Conservation (phyloP, 495 filamentous ascomycete species). For the Delitschia confertaspora region DNA sequence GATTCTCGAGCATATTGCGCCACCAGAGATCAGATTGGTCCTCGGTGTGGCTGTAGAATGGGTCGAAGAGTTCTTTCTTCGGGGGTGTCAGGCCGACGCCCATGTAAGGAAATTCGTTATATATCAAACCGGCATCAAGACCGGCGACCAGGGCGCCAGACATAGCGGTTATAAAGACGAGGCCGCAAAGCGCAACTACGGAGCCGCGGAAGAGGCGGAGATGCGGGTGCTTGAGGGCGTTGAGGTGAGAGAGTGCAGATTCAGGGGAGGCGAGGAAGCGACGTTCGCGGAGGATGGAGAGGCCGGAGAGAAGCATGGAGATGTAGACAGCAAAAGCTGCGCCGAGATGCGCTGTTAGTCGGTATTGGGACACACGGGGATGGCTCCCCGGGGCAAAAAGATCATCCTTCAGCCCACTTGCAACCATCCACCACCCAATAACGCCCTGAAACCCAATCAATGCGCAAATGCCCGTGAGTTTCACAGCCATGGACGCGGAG, state of each 20-base stretch:
- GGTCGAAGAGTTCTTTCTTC: slow-evolving; percentile 66
- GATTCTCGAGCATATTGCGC: slow-evolving; percentile 96
- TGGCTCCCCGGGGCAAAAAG: slow-evolving; percentile 84
- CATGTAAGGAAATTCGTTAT: slow-evolving; percentile 98
- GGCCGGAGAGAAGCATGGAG: slow-evolving; percentile 89
- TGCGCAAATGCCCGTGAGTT: slow-evolving; percentile 72
- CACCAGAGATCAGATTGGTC: slow-evolving; percentile 79
- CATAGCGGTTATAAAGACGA: slow-evolving; percentile 84
- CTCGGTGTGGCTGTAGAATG: slow-evolving; percentile 71
- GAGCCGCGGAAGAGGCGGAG: slow-evolving; percentile 64
- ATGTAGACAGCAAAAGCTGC: slow-evolving; percentile 85
- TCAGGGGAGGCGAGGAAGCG: slow-evolving; percentile 51
- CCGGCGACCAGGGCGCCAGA: slow-evolving; percentile 91
- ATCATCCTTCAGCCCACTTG: slow-evolving; percentile 87
- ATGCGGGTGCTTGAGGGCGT: slow-evolving; percentile 52
- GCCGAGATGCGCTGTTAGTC: slow-evolving; percentile 78
- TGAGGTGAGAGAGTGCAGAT: slow-evolving; percentile 45
- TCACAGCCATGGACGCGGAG: slow-evolving; percentile 62
- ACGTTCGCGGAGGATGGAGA: slow-evolving; percentile 69
- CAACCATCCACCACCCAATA: slow-evolving; percentile 99
- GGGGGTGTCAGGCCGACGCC: slow-evolving; percentile 74
- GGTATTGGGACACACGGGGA: slow-evolving; percentile 89
- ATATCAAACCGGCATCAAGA: slow-evolving; percentile 90
- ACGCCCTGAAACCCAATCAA: slow-evolving; percentile 94
- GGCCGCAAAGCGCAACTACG: slow-evolving; percentile 57